Evolutionary conservation across 2,329 filamentous ascomycete species (phyloP).

Genomic region (Ciborinia camelliae): DNA sequence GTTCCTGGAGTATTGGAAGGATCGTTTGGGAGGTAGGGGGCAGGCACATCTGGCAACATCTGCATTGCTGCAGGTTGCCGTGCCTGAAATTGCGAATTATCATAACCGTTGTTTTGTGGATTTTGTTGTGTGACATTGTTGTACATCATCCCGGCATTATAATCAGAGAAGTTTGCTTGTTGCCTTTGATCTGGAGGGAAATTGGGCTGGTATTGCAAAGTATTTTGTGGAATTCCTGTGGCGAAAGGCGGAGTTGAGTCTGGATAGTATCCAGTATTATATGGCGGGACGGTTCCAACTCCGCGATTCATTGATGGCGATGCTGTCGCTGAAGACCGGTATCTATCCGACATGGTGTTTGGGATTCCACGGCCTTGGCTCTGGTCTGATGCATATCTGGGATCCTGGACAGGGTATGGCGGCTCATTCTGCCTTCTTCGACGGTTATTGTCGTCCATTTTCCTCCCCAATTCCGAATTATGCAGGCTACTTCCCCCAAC

Average conservation of each 20-base stretch:
- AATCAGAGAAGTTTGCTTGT: slow-evolving; percentile 53
- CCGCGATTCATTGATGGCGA: slow-evolving; percentile 44
- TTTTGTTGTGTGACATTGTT: slow-evolving; percentile 68
- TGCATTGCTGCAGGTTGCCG: slow-evolving; percentile 76
- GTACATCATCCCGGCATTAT: slow-evolving; percentile 73
- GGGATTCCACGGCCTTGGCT: slow-evolving; percentile 32
- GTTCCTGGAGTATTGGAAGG: slow-evolving; percentile 55
- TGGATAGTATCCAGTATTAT: slow-evolving; percentile 56
- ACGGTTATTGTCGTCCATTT: slow-evolving; percentile 77
- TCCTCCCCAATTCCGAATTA: slow-evolving; percentile 46
- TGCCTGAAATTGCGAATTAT: slow-evolving; percentile 71
- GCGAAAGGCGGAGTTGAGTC: slow-evolving; percentile 52
- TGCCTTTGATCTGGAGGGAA: slow-evolving; percentile 52
- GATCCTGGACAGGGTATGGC: slow-evolving; percentile 58
- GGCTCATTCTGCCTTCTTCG: slow-evolving; percentile 73
- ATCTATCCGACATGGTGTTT: slow-evolving; percentile 40
- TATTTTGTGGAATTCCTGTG: slow-evolving; percentile 36
- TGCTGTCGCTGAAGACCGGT: slow-evolving; percentile 49
- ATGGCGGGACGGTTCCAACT: slow-evolving; percentile 49
- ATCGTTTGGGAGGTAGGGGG: slow-evolving; percentile 73
- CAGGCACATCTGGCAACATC: slow-evolving; percentile 67
- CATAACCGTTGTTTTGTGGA: slow-evolving; percentile 65
- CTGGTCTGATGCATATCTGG: slow-evolving; percentile 45
- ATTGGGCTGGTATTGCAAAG: slow-evolving; percentile 38
- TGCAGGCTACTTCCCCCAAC: slow-evolving; percentile 51